These are phyloP conservation scores for Suillus lakei DNA, from an alignment of 768 basidiomycete species.

Conservation along the genomic window DNA sequence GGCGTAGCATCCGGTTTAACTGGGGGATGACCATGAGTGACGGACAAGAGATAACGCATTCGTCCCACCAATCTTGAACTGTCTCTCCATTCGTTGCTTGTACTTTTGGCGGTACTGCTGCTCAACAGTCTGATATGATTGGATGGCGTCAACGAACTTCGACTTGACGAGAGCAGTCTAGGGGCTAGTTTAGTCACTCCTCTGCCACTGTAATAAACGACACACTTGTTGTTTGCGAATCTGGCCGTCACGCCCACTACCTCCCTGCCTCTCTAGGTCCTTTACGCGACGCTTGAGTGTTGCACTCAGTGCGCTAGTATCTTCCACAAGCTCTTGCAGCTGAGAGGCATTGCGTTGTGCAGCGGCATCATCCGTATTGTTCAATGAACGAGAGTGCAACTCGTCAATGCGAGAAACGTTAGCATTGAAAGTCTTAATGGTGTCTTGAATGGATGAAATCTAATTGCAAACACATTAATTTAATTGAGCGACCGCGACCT, in stretches of 20 bases:
- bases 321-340: constrained; percentile 69
- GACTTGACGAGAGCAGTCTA: constrained; percentile 68
- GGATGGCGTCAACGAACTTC: constrained; percentile 86
- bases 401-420: constrained; percentile 74
- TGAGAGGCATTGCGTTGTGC: constrained; percentile 63
- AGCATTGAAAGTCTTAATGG: constrained; percentile 65
- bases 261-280: constrained; percentile 67
- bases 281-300: constrained; percentile 76
- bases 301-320: constrained; percentile 73
- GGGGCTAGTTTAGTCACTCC: constrained; percentile 16
- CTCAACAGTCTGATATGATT: constrained; percentile 84
- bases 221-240: constrained; percentile 79
- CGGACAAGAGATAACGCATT: constrained; percentile 1
- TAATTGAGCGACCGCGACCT: not conserved
- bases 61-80: constrained; percentile 80
- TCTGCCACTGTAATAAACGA: not conserved
- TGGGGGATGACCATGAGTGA: constrained; percentile 28
- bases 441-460: constrained; percentile 81
- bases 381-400: constrained; percentile 74
- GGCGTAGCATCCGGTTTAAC: constrained; percentile 93
- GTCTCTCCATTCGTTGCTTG: constrained; percentile 82
- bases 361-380: constrained; percentile 73
- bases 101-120: constrained; percentile 78
- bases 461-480: constrained; percentile 29
- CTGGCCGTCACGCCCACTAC: constrained; percentile 66